phyloP scores from a whole-genome alignment of 2,329 filamentous ascomycete species.

The Neopestalotiopsis rosae region DNA sequence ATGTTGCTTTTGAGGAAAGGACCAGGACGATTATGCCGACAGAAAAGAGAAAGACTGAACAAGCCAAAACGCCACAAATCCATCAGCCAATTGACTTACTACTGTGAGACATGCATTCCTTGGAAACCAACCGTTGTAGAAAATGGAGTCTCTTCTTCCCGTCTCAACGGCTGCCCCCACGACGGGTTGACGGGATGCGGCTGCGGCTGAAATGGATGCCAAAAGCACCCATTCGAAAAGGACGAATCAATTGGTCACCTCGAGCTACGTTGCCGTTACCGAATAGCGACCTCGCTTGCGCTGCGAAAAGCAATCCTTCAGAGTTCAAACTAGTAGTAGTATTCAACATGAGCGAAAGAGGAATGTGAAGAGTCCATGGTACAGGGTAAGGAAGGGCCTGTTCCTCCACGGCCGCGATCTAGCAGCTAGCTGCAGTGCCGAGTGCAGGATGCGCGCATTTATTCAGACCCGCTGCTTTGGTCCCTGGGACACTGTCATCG shows the following conservation, averaged over 20 bases:
- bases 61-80: neutral
- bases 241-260: too few relatives aligned
- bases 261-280: neutral
- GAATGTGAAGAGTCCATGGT: too few relatives aligned
- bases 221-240: neutral
- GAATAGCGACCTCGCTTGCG: neutral
- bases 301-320: neutral
- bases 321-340: neutral
- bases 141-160: neutral
- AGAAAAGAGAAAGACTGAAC: neutral
- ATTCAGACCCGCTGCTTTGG: slow-evolving; percentile 13
- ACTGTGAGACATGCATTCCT: neutral
- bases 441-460: slow-evolving; percentile 14
- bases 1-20: neutral
- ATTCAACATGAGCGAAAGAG: neutral
- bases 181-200: neutral
- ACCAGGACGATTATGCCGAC: neutral
- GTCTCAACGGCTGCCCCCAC: neutral
- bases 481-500: neutral
- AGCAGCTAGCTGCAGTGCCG: slow-evolving; percentile 6
- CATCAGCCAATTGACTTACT: neutral
- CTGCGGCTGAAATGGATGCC: neutral
- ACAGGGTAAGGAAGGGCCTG: neutral
- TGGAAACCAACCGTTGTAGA: neutral
- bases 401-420: neutral